Conservation (phyloP, 495 filamentous ascomycete genomes). For the Penicillium paradoxum region DNA sequence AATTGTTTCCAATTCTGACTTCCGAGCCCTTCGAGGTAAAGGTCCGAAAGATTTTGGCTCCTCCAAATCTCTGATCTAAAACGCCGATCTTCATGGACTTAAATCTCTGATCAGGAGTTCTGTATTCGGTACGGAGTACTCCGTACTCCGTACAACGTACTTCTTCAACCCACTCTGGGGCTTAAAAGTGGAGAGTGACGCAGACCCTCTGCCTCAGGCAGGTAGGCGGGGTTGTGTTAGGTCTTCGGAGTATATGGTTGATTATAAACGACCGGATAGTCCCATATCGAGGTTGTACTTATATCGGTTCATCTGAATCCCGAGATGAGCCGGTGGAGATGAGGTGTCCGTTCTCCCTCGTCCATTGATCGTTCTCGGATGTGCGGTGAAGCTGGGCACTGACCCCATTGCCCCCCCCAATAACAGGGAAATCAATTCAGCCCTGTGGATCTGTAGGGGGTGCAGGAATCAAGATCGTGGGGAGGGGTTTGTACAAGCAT, state of each 20-base stretch:
- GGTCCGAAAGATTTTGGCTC: too few relatives aligned
- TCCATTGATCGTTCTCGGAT: background rate
- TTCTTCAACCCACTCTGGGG: constrained; percentile 15
- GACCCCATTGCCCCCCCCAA: background rate
- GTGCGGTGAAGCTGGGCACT: constrained; percentile 6
- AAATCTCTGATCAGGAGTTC: background rate
- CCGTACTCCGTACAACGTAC: constrained; percentile 1
- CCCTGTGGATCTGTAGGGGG: background rate
- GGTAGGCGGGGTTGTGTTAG: constrained; percentile 2
- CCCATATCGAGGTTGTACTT: too few relatives aligned
- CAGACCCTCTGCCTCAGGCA: constrained; percentile 15
- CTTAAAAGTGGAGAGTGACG: constrained; percentile 22
- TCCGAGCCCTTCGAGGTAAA: too few relatives aligned
- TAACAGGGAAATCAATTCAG: background rate
- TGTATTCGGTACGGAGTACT: constrained; percentile 2
- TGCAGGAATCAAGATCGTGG: background rate
- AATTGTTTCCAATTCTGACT: too few relatives aligned
- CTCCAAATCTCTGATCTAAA: too few relatives aligned
- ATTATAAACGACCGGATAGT: too few relatives aligned
- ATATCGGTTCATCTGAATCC: too few relatives aligned
- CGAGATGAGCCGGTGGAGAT: too few relatives aligned
- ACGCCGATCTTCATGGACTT: too few relatives aligned
- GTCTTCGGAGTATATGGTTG: background rate
- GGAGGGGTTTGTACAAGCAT: too few relatives aligned
- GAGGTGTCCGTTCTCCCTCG: too few relatives aligned